Percentiles rank a stretch among this genome's conserved stretches.
These are phyloP conservation scores for Xylaria arbuscula DNA, from an alignment of 2,329 filamentous ascomycete genomes.

Conservation along the genomic window DNA sequence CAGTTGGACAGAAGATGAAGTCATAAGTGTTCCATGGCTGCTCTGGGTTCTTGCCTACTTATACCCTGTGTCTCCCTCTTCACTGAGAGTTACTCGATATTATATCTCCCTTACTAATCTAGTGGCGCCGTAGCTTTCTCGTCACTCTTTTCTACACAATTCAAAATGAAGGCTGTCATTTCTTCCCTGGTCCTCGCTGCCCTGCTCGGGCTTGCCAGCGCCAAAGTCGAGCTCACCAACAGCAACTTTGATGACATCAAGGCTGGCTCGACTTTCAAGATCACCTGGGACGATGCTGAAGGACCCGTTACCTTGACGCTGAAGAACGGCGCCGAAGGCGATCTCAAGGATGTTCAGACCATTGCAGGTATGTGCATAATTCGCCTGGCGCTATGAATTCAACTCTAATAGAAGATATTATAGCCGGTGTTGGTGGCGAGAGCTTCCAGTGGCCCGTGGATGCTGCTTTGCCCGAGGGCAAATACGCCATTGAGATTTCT, in stretches of 20 bases:
- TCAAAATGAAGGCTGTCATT: slow-evolving; percentile 52
- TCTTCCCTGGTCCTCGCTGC: slow-evolving; percentile 48
- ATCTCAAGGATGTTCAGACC: slow-evolving; percentile 52
- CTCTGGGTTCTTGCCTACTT: neutral
- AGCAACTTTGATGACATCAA: slow-evolving; percentile 50
- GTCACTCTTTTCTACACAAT: slow-evolving; percentile 32
- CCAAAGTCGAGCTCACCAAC: slow-evolving; percentile 52
- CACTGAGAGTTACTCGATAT: neutral
- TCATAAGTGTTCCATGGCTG: neutral
- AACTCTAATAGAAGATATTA: slow-evolving; percentile 13
- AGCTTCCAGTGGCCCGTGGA: slow-evolving; percentile 56
- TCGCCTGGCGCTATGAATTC: neutral
- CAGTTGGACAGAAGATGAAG: neutral
- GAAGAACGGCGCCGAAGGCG: slow-evolving; percentile 52
- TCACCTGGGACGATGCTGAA: slow-evolving; percentile 56
- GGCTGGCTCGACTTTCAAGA: slow-evolving; percentile 56
- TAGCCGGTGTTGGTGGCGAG: slow-evolving; percentile 51
- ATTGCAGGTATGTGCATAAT: slow-evolving; percentile 52
- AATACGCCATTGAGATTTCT: slow-evolving; percentile 60
- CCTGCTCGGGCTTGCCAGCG: slow-evolving; percentile 49
- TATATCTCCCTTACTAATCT: slow-evolving; percentile 18
- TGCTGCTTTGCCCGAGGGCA: slow-evolving; percentile 52
- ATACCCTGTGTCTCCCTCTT: neutral
- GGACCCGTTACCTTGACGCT: slow-evolving; percentile 58
- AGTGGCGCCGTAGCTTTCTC: slow-evolving; percentile 26